These are phyloP conservation scores for Penstemon newberryi DNA, from an alignment of 257 asterid species.

Conservation along the genomic window DNA sequence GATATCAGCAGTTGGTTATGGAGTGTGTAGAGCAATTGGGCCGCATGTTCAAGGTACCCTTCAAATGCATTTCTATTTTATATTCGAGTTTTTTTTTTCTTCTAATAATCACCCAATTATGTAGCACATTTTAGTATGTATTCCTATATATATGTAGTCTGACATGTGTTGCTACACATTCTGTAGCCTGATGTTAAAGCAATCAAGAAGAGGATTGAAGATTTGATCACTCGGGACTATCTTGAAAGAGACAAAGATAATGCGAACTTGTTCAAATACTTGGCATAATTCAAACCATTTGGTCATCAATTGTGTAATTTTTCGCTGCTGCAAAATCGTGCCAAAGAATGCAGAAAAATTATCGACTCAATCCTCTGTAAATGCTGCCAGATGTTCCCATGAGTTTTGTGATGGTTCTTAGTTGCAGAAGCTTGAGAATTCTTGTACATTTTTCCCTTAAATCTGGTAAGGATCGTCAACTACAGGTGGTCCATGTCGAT, in stretches of 20 bases:
- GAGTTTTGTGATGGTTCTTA: conserved; percentile 20
- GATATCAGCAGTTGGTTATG: conserved; percentile 92
- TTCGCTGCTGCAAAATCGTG: conserved; percentile 17
- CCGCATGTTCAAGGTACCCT: conserved; percentile 89
- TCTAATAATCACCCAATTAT: too few relatives aligned
- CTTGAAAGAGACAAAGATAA: conserved; percentile 93
- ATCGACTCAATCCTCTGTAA: conserved; percentile 27
- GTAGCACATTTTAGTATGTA: background rate
- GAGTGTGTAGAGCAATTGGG: conserved; percentile 98
- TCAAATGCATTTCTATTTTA: background rate
- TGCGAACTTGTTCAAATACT: conserved; percentile 88
- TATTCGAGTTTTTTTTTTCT: background rate
- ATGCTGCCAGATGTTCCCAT: conserved; percentile 24
- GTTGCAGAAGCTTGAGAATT: conserved; percentile 25
- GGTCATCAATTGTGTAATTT: conserved; percentile 19
- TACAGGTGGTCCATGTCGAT: conserved; percentile 16
- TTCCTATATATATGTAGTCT: background rate
- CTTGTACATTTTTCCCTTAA: conserved; percentile 34
- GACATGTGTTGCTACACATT: conserved; percentile 19
- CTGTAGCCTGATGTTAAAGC: conserved; percentile 94
- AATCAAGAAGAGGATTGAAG: conserved; percentile 97
- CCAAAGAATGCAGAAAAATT: background rate
- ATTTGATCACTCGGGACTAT: conserved; percentile 89
- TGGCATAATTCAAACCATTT: conserved; percentile 58
- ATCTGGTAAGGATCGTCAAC: background rate